Evolutionary conservation across 2,329 filamentous ascomycete genomes (phyloP), one percentile per base, ranked within the genome.

Genomic region (Ophiostoma ulmi): DNA sequence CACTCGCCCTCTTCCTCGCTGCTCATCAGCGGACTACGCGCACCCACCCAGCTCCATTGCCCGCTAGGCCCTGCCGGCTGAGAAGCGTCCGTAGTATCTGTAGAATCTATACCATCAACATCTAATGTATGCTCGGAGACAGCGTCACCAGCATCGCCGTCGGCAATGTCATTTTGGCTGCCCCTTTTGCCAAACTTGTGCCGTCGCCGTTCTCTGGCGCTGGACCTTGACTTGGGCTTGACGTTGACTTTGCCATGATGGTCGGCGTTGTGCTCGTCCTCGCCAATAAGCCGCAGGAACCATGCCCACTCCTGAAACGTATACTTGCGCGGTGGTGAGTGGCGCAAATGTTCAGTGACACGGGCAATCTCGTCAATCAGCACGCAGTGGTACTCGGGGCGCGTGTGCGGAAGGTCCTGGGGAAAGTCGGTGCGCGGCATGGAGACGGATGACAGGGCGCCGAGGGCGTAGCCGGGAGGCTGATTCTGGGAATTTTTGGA

Each of bases 281-380:
- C 86, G 66, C 87, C 87, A n/a, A 97, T 91, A 41, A 97, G 83
- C 31, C 87, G 86, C 8, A 94, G 89, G 75, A 92, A 95, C 81
- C 92, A 91, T 0, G 91, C 90, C 94, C 93, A 97, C 77, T 97
- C 90, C 74, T 93, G 88, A 73, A 93, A 97, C 0, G 82, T 84
- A 77, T 97, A 97, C 70, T 84, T 85, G 70, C 88, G 88, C 0
- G 85, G 83, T 1, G 86, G 84, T 5, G 83, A 79, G 64, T 82
- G 78, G 22, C 86, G 85, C 44, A 91, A 81, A 76, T 95, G 87
- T 67, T 86, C 81, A 1, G 88, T 87, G 0, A 92, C 87, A 36
- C 82, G 83, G 17, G 87, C 83, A 70, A 97, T 95, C 73, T 91
- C 89, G 44, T 88, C 84, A 1, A 91, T 87, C 11, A 97, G 88